Base-by-base conservation (phyloP, 164 flowering plant species). In the Tinospora cordifolia region DNA sequence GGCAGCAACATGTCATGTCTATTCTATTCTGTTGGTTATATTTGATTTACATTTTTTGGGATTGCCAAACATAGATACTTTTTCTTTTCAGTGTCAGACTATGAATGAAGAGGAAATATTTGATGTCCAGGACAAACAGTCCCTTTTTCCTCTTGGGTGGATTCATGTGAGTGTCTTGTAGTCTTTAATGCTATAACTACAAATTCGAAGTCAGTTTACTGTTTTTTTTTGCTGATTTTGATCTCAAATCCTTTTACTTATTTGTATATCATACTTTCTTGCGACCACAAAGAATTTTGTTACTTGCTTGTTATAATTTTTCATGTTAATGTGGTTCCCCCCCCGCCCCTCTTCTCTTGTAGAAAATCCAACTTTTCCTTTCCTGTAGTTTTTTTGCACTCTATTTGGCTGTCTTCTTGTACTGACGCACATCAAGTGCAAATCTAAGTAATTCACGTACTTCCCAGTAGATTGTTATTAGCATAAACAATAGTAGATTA, bases 21-120 rank as follows among this genome's bases (percentile, higher is more conserved):
- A 13, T 71, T 68, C 63, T 27, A 8, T 71, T 68, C 63, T 27
- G 6, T 19, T 54, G 21, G 9, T 21, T 54, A 19, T 54, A 19
- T n/a, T 44, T 25, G 22, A 59, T 63, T 22, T 8, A 21, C 24
- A 12, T 62, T 24, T 24, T 27, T 60, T 8, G 4, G n/a, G 30
- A n/a, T 25, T 65, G 49, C 27, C 22, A n/a, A 68, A 24, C n/a
- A 26, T 57, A 67, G 30, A 4, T 69, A 11, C 66, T 17, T 58
- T 78, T 41, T 63, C 34, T 77, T 44, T 65, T 68, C 89, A 92
- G 97, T 92, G 99, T 78, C 97, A 89, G 83, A 75, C 99, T 13
- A 90, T 85, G 72, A 88, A 94, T 83, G 99, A 94, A 82, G 99
- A 94, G 75, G 99, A 94, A 76, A 92, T 92, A 81, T 94, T 89